Base-by-base conservation (phyloP, 495 filamentous ascomycete genomes). In the Lophiostoma macrostomum region DNA sequence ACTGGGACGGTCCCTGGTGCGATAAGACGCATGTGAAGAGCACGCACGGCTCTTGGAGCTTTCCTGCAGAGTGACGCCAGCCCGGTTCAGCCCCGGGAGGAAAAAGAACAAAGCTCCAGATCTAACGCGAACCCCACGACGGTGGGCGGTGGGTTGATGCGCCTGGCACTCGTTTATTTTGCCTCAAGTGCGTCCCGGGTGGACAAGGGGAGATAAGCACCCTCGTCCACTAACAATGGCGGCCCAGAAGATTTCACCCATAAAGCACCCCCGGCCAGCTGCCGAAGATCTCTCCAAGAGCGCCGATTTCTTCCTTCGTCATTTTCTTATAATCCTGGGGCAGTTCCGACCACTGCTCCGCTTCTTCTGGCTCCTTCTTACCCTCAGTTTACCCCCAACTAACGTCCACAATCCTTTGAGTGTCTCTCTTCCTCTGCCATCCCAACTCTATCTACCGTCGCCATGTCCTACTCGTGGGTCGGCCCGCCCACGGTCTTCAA, bases 391-490 rank as follows among this genome's bases (percentile, higher is more conserved):
- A 40, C 28, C 16, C 30, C 38, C 37, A 8, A 39, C 37, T 35
- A 10, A 48, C 50, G 30, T 23, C 22, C 45, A 58, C 53, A 23
- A 36, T 39, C 39, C 53, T 53, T 50, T 44, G 12, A 30, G 23
- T 29, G 2, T 28, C 27, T 32, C 29, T 46, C 12, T 4, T 47
- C 41, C 13, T 46, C 42, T 28, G 20, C 27, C 29, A 13, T 41
- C 31, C 8, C 1, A 30, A 36, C 28, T 22, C 19, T 27, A 32
- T 29, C 18, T 16, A 13, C 16, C 50, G 24, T 7, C 20, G 64
- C 40, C 44, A 72, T 85, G 81, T 90, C 87, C 43, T 91, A 94
- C 75, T 80, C 87, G 66, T 90, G 87, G 85, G 74, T 85, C 44
- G 90, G 90, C 43, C 72, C 88, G 25, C 90, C 90, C 11, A 68